Conservation (phyloP, 768 basidiomycete species). For the Psilocybe tampanensis region DNA sequence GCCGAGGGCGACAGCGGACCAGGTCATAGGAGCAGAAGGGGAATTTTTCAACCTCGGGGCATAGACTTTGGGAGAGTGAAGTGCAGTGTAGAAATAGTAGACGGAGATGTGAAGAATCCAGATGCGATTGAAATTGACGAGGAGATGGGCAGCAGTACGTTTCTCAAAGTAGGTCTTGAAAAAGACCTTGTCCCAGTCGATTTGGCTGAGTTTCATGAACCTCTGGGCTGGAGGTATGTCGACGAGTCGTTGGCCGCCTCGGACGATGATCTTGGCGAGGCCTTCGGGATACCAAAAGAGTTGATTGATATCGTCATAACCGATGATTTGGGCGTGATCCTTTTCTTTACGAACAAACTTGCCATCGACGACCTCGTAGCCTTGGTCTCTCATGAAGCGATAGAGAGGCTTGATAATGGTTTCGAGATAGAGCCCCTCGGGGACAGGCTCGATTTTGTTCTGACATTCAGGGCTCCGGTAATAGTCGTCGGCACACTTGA, state of each 20-base stretch:
- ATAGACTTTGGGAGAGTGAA: constrained; percentile 93
- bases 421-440: constrained; percentile 92
- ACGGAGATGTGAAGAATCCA: constrained; percentile 96
- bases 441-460: constrained; percentile 88
- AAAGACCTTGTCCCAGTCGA: constrained; percentile 95
- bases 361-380: constrained; percentile 93
- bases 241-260: constrained; percentile 87
- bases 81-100: constrained; percentile 98
- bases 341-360: constrained; percentile 93
- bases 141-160: constrained; percentile 87
- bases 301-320: constrained; percentile 99
- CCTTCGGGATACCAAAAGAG: constrained; percentile 99
- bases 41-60: constrained; percentile 62
- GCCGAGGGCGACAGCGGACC: constrained; percentile 95
- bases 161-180: constrained; percentile 99
- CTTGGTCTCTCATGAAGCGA: constrained; percentile 95
- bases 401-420: constrained; percentile 94
- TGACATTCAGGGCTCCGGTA: constrained; percentile 98
- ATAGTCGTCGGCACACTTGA: constrained; percentile 99
- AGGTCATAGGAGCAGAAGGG: constrained; percentile 89
- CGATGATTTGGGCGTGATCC: constrained; percentile 95
- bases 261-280: constrained; percentile 86
- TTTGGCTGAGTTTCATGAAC: constrained; percentile 87
- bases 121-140: constrained; percentile 99
- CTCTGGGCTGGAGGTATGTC: constrained; percentile 92